phyloP scores from a whole-genome alignment of 2,329 filamentous ascomycete species.

The Cordyceps farinosa region DNA sequence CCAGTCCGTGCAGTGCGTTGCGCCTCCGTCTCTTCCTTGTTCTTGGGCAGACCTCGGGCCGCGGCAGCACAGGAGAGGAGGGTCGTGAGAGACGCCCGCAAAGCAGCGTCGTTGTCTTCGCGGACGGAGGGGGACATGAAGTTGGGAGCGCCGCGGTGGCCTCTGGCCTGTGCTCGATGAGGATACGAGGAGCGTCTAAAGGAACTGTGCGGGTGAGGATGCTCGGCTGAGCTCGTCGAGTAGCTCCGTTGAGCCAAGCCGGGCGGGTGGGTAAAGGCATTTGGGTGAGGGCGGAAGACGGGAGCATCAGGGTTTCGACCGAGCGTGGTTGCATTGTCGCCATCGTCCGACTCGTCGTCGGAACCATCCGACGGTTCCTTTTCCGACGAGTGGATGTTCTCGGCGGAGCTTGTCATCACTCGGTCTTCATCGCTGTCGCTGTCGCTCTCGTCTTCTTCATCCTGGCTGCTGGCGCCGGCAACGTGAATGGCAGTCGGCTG shows the following conservation, averaged over 20 bases:
- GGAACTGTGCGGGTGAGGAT: conserved; percentile 47
- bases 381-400: conserved; percentile 43
- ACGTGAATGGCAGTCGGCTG: conserved; percentile 39
- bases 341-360: conserved; percentile 50
- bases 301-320: conserved; percentile 53
- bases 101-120: conserved; percentile 86
- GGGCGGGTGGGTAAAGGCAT: conserved; percentile 85
- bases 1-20: conserved; percentile 33
- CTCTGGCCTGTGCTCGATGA: conserved; percentile 45
- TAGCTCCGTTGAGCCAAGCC: conserved; percentile 45
- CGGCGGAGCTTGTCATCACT: conserved; percentile 56
- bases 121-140: conserved; percentile 72
- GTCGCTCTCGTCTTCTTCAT: conserved; percentile 92
- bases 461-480: conserved; percentile 69
- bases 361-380: conserved; percentile 42
- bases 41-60: conserved; percentile 75
- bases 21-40: conserved; percentile 44
- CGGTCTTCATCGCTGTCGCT: conserved; percentile 72
- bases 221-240: conserved; percentile 47
- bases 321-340: conserved; percentile 80
- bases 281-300: conserved; percentile 80
- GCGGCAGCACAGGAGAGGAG: conserved; percentile 92
- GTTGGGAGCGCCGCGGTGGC: conserved; percentile 51
- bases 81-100: conserved; percentile 90
- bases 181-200: conserved; percentile 49